A percentile compares a stretch with the other conserved stretches of the same genome.
Conservation (phyloP, 208 protist genomes). For the Strigomonas galati region DNA sequence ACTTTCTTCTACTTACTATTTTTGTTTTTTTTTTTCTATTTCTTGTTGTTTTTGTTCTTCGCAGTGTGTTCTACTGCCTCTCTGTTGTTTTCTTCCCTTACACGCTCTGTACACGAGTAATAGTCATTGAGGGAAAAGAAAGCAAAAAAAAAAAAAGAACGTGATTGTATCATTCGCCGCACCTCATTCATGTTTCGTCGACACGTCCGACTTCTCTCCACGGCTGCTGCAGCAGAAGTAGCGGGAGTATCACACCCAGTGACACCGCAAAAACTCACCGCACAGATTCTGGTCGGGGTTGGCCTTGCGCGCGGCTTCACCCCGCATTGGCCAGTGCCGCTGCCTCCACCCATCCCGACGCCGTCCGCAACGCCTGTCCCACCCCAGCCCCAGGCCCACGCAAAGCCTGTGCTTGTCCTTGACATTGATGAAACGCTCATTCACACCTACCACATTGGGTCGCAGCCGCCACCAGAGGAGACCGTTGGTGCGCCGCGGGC, state of each 20-base stretch:
- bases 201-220: too few species aligned
- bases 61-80: too few species aligned
- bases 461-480: background rate
- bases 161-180: background rate
- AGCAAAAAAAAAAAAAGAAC: background rate
- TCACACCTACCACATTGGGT: slow-evolving; percentile 66
- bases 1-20: too few species aligned
- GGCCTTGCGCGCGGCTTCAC: background rate
- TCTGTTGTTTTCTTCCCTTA: too few species aligned
- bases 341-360: slow-evolving; percentile 41
- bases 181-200: too few species aligned
- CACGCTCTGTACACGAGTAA: too few species aligned
- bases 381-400: slow-evolving; percentile 5
- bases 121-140: background rate
- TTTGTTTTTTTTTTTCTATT: too few species aligned
- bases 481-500: too few species aligned
- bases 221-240: too few species aligned
- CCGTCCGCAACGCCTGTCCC: background rate
- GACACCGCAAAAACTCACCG: too few species aligned
- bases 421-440: slow-evolving; percentile 84
- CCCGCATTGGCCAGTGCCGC: slow-evolving; percentile 58
- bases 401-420: slow-evolving; percentile 72
- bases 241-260: too few species aligned
- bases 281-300: background rate
- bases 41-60: too few species aligned